Conservation (phyloP, 2,329 filamentous ascomycete species). For the Diaporthe australafricana region DNA sequence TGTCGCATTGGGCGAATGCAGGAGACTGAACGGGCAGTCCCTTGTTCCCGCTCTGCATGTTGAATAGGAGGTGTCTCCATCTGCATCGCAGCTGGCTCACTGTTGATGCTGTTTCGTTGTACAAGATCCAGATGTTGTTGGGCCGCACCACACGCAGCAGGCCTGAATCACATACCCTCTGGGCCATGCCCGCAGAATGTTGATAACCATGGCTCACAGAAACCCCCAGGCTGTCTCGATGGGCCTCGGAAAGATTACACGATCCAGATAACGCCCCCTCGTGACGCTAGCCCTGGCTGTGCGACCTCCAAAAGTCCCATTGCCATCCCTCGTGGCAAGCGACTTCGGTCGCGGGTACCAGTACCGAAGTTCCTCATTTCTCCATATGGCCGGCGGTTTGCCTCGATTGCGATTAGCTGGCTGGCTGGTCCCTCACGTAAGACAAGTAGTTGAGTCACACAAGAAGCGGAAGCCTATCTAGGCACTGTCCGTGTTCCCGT, state of each 20-base stretch:
- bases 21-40: slow-evolving; percentile 35
- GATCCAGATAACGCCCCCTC: slow-evolving; percentile 20
- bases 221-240: slow-evolving; percentile 1
- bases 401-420: slow-evolving; percentile 30
- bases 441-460: slow-evolving; percentile 29
- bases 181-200: slow-evolving; percentile 5
- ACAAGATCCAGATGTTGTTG: slow-evolving; percentile 29
- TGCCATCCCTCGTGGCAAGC: slow-evolving; percentile 4
- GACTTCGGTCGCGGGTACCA: slow-evolving; percentile 16
- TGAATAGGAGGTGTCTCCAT: slow-evolving; percentile 28
- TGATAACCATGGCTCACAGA: background rate
- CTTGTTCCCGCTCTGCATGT: slow-evolving; percentile 36
- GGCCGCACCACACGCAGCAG: slow-evolving; percentile 26
- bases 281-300: slow-evolving; percentile 22
- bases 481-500: slow-evolving; percentile 30
- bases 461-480: slow-evolving; percentile 28
- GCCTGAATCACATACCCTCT: slow-evolving; percentile 24
- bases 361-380: slow-evolving; percentile 14
- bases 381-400: slow-evolving; percentile 25
- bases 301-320: slow-evolving; percentile 22
- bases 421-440: slow-evolving; percentile 28
- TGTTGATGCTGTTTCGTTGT: slow-evolving; percentile 9
- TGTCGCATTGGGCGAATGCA: slow-evolving; percentile 31
- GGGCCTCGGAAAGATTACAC: slow-evolving; percentile 22
- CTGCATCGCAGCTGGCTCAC: slow-evolving; percentile 15